These are phyloP conservation scores for Reutealis trisperma DNA, from an alignment of 345 rosid genomes.

Conservation along the genomic window DNA sequence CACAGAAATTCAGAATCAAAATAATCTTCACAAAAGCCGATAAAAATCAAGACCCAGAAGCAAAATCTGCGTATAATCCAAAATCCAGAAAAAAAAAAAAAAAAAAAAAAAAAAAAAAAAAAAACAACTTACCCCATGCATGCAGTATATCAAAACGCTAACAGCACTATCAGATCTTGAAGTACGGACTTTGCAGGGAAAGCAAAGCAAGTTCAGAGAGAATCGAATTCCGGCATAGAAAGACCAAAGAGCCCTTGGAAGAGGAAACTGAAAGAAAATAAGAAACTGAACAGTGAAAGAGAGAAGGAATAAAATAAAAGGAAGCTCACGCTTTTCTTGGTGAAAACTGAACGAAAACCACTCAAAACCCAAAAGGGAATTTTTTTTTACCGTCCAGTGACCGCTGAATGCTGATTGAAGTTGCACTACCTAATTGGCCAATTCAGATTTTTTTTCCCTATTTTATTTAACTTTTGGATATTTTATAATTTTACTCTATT, in stretches of 20 bases:
- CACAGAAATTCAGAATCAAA: slow-evolving; percentile 9
- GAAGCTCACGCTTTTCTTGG: not conserved
- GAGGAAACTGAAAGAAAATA: not conserved
- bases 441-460: too few species aligned
- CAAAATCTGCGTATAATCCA: not conserved
- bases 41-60: slow-evolving; percentile 24
- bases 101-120: slow-evolving; percentile 21
- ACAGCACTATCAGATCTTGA: slow-evolving; percentile 43
- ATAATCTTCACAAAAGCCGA: not conserved
- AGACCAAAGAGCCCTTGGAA: slow-evolving; percentile 15
- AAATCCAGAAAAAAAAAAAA: slow-evolving; percentile 24
- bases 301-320: not conserved
- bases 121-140: slow-evolving; percentile 70
- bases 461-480: too few species aligned
- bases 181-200: not conserved
- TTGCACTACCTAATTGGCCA: too few species aligned
- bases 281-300: not conserved
- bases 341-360: too few species aligned
- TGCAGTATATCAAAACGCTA: slow-evolving; percentile 32
- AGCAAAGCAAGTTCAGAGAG: slow-evolving; percentile 1
- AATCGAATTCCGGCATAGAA: slow-evolving; percentile 26
- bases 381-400: too few species aligned
- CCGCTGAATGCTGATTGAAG: too few species aligned
- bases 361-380: too few species aligned
- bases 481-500: too few species aligned